These are phyloP conservation scores for Volvox carteri DNA, from an alignment of 163 green algal species.

Conservation along the genomic window DNA sequence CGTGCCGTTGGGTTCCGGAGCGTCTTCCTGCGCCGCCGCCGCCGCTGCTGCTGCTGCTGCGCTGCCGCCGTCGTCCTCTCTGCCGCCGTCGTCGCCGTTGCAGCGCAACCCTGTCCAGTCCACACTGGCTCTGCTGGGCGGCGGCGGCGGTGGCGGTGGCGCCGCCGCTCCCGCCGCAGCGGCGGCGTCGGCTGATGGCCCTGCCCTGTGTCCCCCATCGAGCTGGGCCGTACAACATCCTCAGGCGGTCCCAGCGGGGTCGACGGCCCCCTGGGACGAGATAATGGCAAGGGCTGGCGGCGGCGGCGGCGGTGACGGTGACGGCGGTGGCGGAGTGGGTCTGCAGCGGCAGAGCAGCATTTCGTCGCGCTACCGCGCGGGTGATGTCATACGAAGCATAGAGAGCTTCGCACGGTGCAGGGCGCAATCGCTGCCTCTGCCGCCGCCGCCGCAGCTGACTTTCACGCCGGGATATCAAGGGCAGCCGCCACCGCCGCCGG, in stretches of 20 bases:
- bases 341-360: background rate
- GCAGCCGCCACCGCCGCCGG: background rate
- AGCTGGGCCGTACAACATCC: background rate
- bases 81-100: background rate
- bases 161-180: background rate
- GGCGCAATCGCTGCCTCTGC: constrained; percentile 15
- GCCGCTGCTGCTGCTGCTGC: background rate
- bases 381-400: constrained; percentile 27
- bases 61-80: too few species aligned
- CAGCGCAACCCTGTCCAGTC: background rate
- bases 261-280: background rate
- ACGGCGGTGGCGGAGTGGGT: background rate
- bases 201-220: background rate
- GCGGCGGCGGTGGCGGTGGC: background rate
- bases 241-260: background rate
- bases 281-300: background rate
- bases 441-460: background rate
- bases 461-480: too few species aligned
- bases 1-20: background rate
- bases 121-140: background rate
- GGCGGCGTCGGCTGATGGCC: too few species aligned
- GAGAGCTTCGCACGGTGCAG: constrained; percentile 41
- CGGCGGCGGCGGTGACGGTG: background rate
- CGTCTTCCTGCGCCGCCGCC: background rate
- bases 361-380: background rate